Evolutionary conservation across 2,329 filamentous ascomycete genomes (phyloP).

Genomic region (Neophaeococcomyces aloes): DNA sequence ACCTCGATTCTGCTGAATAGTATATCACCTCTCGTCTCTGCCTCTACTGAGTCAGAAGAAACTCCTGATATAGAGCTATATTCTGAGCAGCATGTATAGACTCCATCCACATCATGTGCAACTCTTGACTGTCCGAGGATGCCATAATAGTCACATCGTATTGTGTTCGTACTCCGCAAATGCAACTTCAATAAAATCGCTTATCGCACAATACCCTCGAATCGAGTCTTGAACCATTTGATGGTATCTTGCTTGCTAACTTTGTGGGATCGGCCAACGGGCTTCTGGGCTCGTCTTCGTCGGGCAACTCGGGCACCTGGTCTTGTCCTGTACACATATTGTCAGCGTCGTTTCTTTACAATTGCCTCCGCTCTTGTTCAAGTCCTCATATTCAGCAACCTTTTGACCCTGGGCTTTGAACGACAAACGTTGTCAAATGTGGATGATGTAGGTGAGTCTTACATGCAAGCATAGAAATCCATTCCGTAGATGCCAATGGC

Average conservation of each 20-base stretch:
- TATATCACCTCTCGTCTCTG: too few relatives aligned
- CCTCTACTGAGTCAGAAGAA: too few relatives aligned
- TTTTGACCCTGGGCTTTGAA: neutral
- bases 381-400: neutral
- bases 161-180: neutral
- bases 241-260: conserved; percentile 93
- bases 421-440: too few relatives aligned
- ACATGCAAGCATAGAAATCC: conserved; percentile 99
- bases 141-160: neutral
- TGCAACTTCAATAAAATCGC: neutral
- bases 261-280: conserved; percentile 76
- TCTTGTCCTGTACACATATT: conserved; percentile 54
- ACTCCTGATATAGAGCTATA: too few relatives aligned
- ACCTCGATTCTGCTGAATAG: too few relatives aligned
- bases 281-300: conserved; percentile 80
- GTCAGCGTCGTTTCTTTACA: conserved; percentile 23
- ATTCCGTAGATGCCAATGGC: conserved; percentile 98
- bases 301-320: conserved; percentile 96
- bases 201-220: conserved; percentile 99
- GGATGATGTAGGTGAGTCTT: conserved; percentile 29
- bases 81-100: too few relatives aligned
- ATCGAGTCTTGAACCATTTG: conserved; percentile 95
- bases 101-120: too few relatives aligned
- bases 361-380: neutral
- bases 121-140: too few relatives aligned